phyloP scores from a whole-genome alignment of 2,329 filamentous ascomycete genomes.

The Sporothrix variecibatus region DNA sequence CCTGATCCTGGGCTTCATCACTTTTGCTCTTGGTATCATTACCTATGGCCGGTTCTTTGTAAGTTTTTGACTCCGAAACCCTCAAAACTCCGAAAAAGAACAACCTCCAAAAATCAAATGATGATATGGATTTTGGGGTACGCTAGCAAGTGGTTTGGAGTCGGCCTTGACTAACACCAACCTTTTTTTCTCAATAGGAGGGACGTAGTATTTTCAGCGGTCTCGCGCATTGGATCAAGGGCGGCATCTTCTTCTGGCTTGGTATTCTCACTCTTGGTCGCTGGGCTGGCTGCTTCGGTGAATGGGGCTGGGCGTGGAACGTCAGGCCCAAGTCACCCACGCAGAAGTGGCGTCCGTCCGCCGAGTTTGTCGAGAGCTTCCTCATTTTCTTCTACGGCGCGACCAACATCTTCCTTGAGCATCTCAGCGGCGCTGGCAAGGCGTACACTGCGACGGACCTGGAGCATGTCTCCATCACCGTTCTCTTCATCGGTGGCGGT shows the following conservation, averaged over 20 bases:
- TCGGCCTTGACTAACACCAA: constrained; percentile 6
- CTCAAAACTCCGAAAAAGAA: not conserved
- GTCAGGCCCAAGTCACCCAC: constrained; percentile 63
- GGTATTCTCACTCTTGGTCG: constrained; percentile 83
- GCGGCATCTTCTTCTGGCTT: constrained; percentile 92
- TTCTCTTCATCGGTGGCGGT: constrained; percentile 92
- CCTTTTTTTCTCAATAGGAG: constrained; percentile 52
- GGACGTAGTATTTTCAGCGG: constrained; percentile 74
- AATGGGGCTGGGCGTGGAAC: constrained; percentile 96
- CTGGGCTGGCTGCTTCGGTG: constrained; percentile 87
- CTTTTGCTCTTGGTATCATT: constrained; percentile 70
- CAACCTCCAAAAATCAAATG: not conserved
- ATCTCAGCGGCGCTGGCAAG: constrained; percentile 69
- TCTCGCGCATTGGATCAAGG: constrained; percentile 91
- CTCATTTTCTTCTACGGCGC: constrained; percentile 88
- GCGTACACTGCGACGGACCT: constrained; percentile 78
- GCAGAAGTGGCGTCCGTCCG: constrained; percentile 70
- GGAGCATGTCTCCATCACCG: constrained; percentile 88
- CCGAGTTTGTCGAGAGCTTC: constrained; percentile 86
- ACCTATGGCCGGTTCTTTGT: constrained; percentile 84
- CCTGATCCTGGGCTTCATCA: constrained; percentile 74
- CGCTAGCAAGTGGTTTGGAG: not conserved
- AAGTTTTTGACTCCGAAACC: constrained; percentile 45
- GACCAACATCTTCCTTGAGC: constrained; percentile 91
- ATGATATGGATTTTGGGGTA: not conserved